Base-by-base conservation (phyloP, 805 yeast genomes). In the Tetrapisispora phaffii region DNA sequence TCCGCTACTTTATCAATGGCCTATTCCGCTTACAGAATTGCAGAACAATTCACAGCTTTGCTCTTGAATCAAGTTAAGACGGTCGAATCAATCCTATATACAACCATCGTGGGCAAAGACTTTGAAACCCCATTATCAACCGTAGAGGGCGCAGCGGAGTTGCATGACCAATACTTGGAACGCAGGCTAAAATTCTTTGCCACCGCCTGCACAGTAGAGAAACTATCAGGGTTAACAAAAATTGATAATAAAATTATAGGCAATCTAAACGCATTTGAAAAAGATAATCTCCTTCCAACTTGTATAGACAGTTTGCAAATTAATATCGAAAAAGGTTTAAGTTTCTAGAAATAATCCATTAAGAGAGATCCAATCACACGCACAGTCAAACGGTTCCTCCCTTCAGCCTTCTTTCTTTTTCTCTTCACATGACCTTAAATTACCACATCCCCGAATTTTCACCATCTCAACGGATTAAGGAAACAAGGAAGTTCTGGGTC, bases 1-100 rank as follows among this genome's bases (percentile, higher is more conserved):
- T 82, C 89, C 28, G 90, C 90, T 45, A 84, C 93, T 40, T 70
- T 84, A 58, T 83, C 90, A 24, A 84, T 84, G 93, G 90, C 90
- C 46, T 82, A 80, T 59, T 88, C 90, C 39, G 90, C 90, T 60
- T 84, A 79, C 62, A 75, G 80, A 63, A 76, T 83, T 54, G 83
- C 87, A 43, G 77, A 76, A 59, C 17, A 31, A 22, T 35, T 44
- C 13, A 31, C 39, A 3, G 9, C 31, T 26, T 21, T 44, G 15
- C 22, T 44, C 16, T 4, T 15, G 22, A 15, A 32, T 15, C 20
- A 12, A 37, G 21, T 8, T 17, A 32, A 19, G 8, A 3, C 29
- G 3, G 9, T 39, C 13, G 28, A 44, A 23, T 16, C 23, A 9
- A 39, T 39, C n/a, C 35, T 44, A 21, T 44, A 44, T 21, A 24